Conservation (phyloP, 768 basidiomycete species). For the Trametes sanguinea region DNA sequence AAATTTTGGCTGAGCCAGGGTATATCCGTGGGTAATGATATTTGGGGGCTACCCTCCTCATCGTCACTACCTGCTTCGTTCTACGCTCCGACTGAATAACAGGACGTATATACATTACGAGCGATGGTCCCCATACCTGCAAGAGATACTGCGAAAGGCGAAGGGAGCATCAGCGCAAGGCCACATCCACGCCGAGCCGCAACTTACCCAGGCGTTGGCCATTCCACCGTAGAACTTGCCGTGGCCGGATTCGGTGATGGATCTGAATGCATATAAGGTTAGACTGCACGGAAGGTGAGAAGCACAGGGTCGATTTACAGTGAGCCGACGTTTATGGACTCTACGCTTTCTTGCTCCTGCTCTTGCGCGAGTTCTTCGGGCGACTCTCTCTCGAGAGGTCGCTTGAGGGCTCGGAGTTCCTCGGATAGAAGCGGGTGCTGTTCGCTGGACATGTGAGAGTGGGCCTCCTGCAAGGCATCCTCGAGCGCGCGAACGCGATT, state of each 20-base stretch:
- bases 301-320: constrained; percentile 43
- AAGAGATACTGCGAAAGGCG: constrained; percentile 54
- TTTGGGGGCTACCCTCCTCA: constrained; percentile 44
- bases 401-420: constrained; percentile 64
- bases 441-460: constrained; percentile 48
- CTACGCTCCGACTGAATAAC: constrained; percentile 34
- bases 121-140: constrained; percentile 46
- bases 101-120: constrained; percentile 1
- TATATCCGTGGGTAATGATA: constrained; percentile 50
- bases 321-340: constrained; percentile 65
- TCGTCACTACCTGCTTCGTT: constrained; percentile 62
- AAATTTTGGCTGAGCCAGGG: constrained; percentile 64
- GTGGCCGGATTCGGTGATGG: constrained; percentile 61
- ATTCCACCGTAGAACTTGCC: constrained; percentile 67
- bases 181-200: neutral
- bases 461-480: constrained; percentile 59
- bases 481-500: constrained; percentile 69
- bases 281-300: constrained; percentile 14
- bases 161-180: constrained; percentile 17
- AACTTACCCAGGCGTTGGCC: constrained; percentile 68
- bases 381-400: constrained; percentile 64
- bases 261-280: constrained; percentile 39
- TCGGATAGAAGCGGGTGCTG: constrained; percentile 61
- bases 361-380: constrained; percentile 42
- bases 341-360: constrained; percentile 47